A percentile compares a stretch with the other conserved stretches of the same genome.
These are phyloP conservation scores for Amphibolis antarctica DNA, from an alignment of 106 monocot genomes.

Conservation along the genomic window DNA sequence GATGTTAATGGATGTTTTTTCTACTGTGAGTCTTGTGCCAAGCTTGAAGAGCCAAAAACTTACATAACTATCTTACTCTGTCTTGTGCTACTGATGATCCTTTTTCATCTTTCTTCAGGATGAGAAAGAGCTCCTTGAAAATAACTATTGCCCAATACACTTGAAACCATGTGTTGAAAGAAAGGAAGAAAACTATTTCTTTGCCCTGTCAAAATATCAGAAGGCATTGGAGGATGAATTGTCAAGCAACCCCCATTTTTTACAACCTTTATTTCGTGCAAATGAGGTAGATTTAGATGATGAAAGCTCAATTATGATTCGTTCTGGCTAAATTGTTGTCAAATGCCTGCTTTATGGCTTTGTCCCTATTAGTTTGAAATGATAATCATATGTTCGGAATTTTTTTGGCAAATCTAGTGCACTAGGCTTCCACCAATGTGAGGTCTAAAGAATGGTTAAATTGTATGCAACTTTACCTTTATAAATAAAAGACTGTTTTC, in stretches of 20 bases:
- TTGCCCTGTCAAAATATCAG: conserved; percentile 96
- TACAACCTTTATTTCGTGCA: conserved; percentile 76
- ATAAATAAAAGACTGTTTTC: too few relatives aligned
- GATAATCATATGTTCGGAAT: too few relatives aligned
- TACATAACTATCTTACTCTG: background rate
- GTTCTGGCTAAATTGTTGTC: background rate
- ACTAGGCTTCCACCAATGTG: too few relatives aligned
- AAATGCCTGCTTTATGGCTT: too few relatives aligned
- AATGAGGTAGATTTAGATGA: conserved; percentile 60
- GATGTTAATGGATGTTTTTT: too few relatives aligned
- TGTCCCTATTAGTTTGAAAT: too few relatives aligned
- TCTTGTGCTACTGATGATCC: background rate
- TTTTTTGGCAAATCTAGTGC: too few relatives aligned
- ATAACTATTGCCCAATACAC: conserved; percentile 81
- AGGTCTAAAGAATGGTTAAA: too few relatives aligned
- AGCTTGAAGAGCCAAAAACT: background rate
- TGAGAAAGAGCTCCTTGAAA: conserved; percentile 89
- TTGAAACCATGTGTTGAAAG: conserved; percentile 73
- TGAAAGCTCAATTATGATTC: background rate
- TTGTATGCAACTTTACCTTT: too few relatives aligned
- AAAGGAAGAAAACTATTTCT: conserved; percentile 93
- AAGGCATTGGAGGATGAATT: conserved; percentile 69
- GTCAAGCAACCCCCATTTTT: conserved; percentile 55
- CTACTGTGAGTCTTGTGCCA: too few relatives aligned
- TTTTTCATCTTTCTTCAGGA: conserved; percentile 37